Base-by-base conservation (phyloP, 2,329 filamentous ascomycete genomes). In the Aschersonia sp. region DNA sequence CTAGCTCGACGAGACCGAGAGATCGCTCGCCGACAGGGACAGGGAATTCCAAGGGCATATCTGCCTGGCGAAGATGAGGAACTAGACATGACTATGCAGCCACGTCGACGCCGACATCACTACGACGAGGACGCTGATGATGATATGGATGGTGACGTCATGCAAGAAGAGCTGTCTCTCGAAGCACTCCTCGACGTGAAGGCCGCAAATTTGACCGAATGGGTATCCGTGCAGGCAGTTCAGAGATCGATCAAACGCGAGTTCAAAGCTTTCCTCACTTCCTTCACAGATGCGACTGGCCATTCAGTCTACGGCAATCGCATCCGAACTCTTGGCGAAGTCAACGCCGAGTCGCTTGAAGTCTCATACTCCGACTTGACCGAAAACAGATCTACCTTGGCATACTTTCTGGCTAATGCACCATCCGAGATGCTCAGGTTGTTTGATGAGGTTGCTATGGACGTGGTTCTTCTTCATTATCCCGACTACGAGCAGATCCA, bases 401-500 rank as follows among this genome's bases (percentile, higher is more conserved):
- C 89, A 11, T 97, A 94, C 65, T 98, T 95, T 69, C 70, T 98
- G 31, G 90, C 90, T 54, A 98, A 97, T 60, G 88, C 90, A 1
- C 92, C 92, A 0, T 79, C 85, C n/a, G 90, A 95, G 64, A 86
- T 97, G 60, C 76, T 98, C 51, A 92, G 92, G 63, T 83, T 98
- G 45, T 97, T 98, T 59, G 92, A 98, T 57, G 83, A 94, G 54
- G 90, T 95, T 4, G 90, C 92, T 49, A 90, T 98, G 79, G 92
- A 98, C 53, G 89, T 94, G 39, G 90, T 94, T 5, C 77, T 97
- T 29, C 80, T 97, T 47, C 88, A 97, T 64, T 98, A 97, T 66
- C 90, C 89, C 2, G 89, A 97, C 64, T 98, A 98, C 63, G 88
- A 95, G 63, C 85, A 88, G 52, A 98, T 98, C 57, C 92, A 97